Evolutionary conservation across 176 grass and related monocot genomes (phyloP), one percentile per base, ranked within the genome.

Genomic region (Triticum turgidum): DNA sequence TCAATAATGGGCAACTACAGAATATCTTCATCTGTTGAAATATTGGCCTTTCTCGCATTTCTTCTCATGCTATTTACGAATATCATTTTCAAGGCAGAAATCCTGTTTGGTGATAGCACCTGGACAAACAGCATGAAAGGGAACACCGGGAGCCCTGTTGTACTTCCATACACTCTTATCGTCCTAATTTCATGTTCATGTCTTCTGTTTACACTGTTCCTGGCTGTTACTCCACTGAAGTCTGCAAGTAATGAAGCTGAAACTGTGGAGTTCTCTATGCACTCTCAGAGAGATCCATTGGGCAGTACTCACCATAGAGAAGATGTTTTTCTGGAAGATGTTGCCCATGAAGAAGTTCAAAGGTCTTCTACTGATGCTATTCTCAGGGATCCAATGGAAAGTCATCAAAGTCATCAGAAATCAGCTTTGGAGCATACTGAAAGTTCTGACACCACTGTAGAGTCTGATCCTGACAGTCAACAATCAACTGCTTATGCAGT

Each of bases 141-240:
- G 70, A 93, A 91, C 91, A 91, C 88, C 3, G 92, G 84, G 69
- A 94, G 81, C 76, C 88, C 78, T 73, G 89, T 94, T 69, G 89
- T 94, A 30, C 65, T 91, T 82, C 91, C 92, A 81, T 93, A 83
- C 86, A 85, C 75, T 61, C 32, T 88, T 76, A 85, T 99, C 51
- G 24, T 99, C 82, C 47, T 96, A 54, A 81, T 90, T 38, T 87
- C 92, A 58, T 93, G 84, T 91, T 77, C 81, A 68, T 97, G 87
- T 77, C 76, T 93, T 87, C 56, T 69, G 41, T 94, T 94, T 77
- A 88, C 91, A 61, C 92, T 99, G 25, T 99, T 89, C 69, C 77
- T 99, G 72, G 90, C 94, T 78, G 92, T 92, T 83, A 99, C 97
- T 58, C 97, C 94, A 42, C 80, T 99, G 64, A 97, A 92, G 85